Evolutionary conservation across 2,329 filamentous ascomycete genomes (phyloP), one percentile per base, ranked within the genome.

Genomic region (Neofusicoccum sp.): DNA sequence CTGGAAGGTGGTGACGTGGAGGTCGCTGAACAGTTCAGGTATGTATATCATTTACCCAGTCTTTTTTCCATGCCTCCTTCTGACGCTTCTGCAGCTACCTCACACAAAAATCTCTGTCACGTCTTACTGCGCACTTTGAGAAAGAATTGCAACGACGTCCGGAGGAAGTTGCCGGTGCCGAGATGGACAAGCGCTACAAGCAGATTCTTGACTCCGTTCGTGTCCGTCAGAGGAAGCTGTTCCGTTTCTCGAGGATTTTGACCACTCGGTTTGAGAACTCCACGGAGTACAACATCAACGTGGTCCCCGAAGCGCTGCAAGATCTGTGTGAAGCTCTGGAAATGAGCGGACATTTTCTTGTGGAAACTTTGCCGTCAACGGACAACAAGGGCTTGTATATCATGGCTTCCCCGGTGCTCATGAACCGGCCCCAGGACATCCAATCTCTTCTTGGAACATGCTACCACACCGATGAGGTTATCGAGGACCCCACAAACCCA

Each of bases 111-210:
- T 93, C 94, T 7, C 84, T 98, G 65, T 90, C 90, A 69, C 89
- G 95, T 56, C 83, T 99, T 60, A 96, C 92, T 72, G 85, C 89
- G 65, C 95, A 95, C 16, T 99, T 98, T 69, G 95, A 98, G 75
- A 89, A 89, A 69, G 95, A 99, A 76, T 82, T 98, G 56, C 90
- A 94, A 68, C 86, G 89, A 62, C 90, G 92, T 69, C 89, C 91
- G 1, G 92, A 93, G 69, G 93, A 98, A 77, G 90, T 89, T 63
- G 87, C 89, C 36, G 80, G 80, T 0, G 80, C 87, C 7, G 94
- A 97, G 66, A 96, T 97, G 90, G 96, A 95, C 76, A 97, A 96
- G 80, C 87, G 95, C 49, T 99, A 98, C 82, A 98, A 97, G 78
- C 90, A 92, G 66, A 93, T 93, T 66, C 81, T 99, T 2, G 95